Base-by-base conservation (phyloP, 2,329 filamentous ascomycete species). In the Botrytis pseudocinerea region DNA sequence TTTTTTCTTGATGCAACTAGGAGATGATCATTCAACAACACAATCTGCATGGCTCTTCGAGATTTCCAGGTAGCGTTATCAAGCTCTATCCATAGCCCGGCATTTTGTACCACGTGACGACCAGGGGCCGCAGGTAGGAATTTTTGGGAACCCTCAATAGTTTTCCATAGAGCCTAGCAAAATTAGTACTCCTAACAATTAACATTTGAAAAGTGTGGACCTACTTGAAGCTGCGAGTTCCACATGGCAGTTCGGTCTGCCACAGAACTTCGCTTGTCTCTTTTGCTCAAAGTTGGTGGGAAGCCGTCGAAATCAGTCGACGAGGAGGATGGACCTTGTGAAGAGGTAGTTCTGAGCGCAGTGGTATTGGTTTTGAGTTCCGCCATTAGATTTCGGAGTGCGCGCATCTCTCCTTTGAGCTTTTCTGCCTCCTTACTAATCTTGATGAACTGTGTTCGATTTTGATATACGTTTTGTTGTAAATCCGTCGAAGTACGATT, bases 351-450 rank as follows among this genome's bases (percentile, higher is more conserved):
- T 65, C 90, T 86, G 54, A 92, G 83, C 4, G 90, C 90, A 28
- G 87, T 90, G 1, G 90, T 92, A 74, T 94, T 94, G 12, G 89
- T 87, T 78, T 94, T 98, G 73, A 99, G 87, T 77, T 99, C 96
- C 3, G 94, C 91, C 92, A 99, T 98, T 70, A 98, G 87, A 76
- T 93, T 93, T 62, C 93, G 90, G 46, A 99, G 88, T 10, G 93
- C 93, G 70, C 93, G 90, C 96, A 99, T 98, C 82, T 99, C 96
- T 72, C 90, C 90, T 83, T 98, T 98, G 73, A 99, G 89, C 84
- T 97, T 98, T 83, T 99, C 96, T 2, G 97, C 96, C 84, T 99
- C 96, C 83, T 98, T 98, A 81, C 95, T 98, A 82, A 99, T 98
- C 83, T 97, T 97, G 86, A 99, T 98, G 81, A 99, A 99, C 80